Evolutionary conservation across 768 basidiomycete species (phyloP).

Genomic region (Pisolithus albus): DNA sequence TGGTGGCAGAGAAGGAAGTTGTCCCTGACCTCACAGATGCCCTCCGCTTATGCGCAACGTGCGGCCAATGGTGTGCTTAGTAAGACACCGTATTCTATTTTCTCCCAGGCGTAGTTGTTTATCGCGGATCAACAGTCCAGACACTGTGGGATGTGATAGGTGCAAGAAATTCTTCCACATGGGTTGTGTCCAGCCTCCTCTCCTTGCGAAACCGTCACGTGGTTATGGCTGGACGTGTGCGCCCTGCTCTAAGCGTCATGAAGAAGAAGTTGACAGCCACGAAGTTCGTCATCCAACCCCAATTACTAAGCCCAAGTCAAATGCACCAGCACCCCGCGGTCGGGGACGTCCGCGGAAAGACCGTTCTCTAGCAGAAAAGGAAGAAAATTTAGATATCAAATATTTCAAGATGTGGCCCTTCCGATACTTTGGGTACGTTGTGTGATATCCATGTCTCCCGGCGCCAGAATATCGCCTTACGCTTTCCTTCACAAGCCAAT

Average conservation of each 20-base stretch:
- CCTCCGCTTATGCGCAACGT: conserved; percentile 79
- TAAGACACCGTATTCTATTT: conserved; percentile 33
- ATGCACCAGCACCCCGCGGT: conserved; percentile 65
- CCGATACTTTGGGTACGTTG: conserved; percentile 89
- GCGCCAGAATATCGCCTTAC: conserved; percentile 10
- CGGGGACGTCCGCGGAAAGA: conserved; percentile 77
- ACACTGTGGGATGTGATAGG: conserved; percentile 83
- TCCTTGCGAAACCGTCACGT: conserved; percentile 84
- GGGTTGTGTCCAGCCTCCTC: conserved; percentile 86
- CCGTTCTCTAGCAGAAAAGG: conserved; percentile 61
- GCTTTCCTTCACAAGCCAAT: conserved; percentile 45
- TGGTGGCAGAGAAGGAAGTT: conserved; percentile 91
- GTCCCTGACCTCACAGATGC: conserved; percentile 84
- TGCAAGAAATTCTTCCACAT: conserved; percentile 96
- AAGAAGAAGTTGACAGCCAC: conserved; percentile 76
- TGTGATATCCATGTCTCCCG: not conserved
- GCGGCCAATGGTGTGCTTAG: conserved; percentile 85
- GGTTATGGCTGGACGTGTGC: conserved; percentile 98
- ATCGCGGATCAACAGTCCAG: conserved; percentile 44
- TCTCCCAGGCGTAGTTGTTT: conserved; percentile 15
- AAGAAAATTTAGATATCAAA: conserved; percentile 71
- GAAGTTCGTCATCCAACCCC: conserved; percentile 58
- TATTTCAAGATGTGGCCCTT: conserved; percentile 92
- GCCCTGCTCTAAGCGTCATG: conserved; percentile 82
- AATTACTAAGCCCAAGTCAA: conserved; percentile 52